Evolutionary conservation across 1,139 yeast genomes (phyloP).

Genomic region (Sugiyamaella pinicola): DNA sequence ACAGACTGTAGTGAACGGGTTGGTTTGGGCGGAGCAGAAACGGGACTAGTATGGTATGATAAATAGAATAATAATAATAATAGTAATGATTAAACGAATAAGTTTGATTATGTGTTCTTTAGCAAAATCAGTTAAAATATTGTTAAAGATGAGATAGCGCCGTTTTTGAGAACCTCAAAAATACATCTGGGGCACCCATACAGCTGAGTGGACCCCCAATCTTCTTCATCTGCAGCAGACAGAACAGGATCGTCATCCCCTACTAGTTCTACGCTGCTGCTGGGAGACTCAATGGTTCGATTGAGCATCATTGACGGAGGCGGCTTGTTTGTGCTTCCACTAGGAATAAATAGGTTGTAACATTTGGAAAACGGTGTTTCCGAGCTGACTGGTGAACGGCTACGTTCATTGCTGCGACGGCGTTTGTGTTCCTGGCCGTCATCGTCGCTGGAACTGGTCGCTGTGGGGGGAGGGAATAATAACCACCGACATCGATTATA

Average conservation of each 20-base stretch:
- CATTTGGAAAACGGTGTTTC: conserved; percentile 28
- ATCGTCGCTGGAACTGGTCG: background rate
- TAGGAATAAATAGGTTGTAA: conserved; percentile 18
- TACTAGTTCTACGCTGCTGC: conserved; percentile 37
- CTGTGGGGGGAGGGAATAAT: conserved; percentile 16
- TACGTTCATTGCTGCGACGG: background rate
- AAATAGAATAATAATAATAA: background rate
- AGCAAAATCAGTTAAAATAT: conserved; percentile 26
- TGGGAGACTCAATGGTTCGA: conserved; percentile 35
- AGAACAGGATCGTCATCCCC: conserved; percentile 30
- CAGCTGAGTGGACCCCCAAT: conserved; percentile 38
- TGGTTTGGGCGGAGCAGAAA: too few species aligned
- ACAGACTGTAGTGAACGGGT: too few species aligned
- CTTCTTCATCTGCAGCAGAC: conserved; percentile 26
- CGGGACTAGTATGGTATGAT: too few species aligned
- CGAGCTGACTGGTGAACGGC: conserved; percentile 22
- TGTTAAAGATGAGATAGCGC: conserved; percentile 33
- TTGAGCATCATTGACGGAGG: conserved; percentile 36
- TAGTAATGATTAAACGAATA: conserved; percentile 3
- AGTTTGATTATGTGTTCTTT: background rate
- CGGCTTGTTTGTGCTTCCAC: conserved; percentile 14
- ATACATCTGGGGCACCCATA: conserved; percentile 36
- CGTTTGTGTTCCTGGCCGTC: background rate
- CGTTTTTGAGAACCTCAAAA: conserved; percentile 37
- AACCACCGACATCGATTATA: conserved; percentile 41